These are phyloP conservation scores for Backusella mclennaniae DNA, from an alignment of 192 early-diverging fungal genomes.

Conservation along the genomic window DNA sequence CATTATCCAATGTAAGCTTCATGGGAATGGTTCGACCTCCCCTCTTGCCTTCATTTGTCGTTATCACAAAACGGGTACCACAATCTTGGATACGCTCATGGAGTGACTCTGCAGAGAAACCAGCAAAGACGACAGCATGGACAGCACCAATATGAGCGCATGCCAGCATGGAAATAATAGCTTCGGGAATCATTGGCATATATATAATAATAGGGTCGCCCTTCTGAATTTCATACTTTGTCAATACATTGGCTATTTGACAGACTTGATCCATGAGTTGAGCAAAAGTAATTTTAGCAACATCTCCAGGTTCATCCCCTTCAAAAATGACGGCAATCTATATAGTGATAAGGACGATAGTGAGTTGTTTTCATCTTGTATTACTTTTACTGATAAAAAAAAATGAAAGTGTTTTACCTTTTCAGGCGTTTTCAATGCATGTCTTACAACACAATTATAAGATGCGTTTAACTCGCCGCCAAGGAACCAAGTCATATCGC, in stretches of 20 bases:
- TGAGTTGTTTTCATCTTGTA: too few relatives aligned
- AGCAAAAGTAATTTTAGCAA: conserved; percentile 77
- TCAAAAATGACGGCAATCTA: conserved; percentile 85
- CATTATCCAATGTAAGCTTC: conserved; percentile 93
- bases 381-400: not conserved
- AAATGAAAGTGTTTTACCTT: conserved; percentile 42
- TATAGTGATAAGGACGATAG: not conserved
- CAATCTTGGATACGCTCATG: conserved; percentile 90
- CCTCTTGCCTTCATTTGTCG: conserved; percentile 90
- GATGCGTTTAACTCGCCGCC: conserved; percentile 89
- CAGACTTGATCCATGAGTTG: conserved; percentile 83
- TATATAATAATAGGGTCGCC: conserved; percentile 95
- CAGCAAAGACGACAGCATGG: conserved; percentile 95
- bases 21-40: conserved; percentile 83
- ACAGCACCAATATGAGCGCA: conserved; percentile 91
- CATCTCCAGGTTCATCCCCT: conserved; percentile 82
- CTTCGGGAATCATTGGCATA: conserved; percentile 97
- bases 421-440: conserved; percentile 76
- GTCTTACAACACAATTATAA: conserved; percentile 95
- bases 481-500: conserved; percentile 92
- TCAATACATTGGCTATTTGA: conserved; percentile 82
- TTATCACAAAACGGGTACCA: conserved; percentile 77
- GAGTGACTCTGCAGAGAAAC: conserved; percentile 90
- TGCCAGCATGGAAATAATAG: conserved; percentile 86
- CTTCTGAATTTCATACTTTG: conserved; percentile 80